Evolutionary conservation across 148 eudicot genomes (phyloP), one percentile per base, ranked within the genome.

Genomic region (Dysphania ambrosioides): DNA sequence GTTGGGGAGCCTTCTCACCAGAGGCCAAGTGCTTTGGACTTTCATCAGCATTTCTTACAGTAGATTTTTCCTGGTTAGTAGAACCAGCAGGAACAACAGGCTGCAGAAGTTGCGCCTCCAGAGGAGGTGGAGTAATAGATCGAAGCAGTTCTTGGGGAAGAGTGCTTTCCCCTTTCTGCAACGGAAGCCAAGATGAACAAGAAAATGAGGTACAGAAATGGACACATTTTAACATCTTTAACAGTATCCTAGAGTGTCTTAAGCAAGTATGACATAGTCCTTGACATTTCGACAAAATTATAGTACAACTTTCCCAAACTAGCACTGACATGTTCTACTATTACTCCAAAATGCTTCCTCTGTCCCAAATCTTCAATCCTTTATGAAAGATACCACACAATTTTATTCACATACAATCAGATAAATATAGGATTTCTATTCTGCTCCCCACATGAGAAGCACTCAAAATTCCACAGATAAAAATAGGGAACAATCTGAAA

Each of bases 91-190:
- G 86, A 73, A 78, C 79, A 74, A 66, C 72, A 67, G 76, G 66
- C 82, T 83, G 96, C 78, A 85, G 93, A 41, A 74, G 56, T 77
- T 90, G 96, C n/a, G 76, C 57, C 66, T 95, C 96, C 53, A 92
- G 83, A 66, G 93, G 90, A 70, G 97, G 97, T 24, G 99, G 97
- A 69, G 83, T 68, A 78, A 95, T 92, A 71, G 96, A 86, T 66
- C 88, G 86, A 72, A 95, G 92, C 72, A 95, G 78, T 80, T 92
- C 97, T 80, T 85, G 92, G 41, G 99, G 99, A 79, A 95, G 89
- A 73, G 88, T 88, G 60, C 81, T 82, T 60, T 95, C 96, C 57
- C 98, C 98, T 90, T 95, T 95, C 97, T 95, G 88, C 78, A 42
- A 80, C 53, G 47, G 68, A 78, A 67, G 74, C 65, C 71, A 77